Base-by-base conservation (phyloP, 257 asterid species). In the Knoxia roxburghii region DNA sequence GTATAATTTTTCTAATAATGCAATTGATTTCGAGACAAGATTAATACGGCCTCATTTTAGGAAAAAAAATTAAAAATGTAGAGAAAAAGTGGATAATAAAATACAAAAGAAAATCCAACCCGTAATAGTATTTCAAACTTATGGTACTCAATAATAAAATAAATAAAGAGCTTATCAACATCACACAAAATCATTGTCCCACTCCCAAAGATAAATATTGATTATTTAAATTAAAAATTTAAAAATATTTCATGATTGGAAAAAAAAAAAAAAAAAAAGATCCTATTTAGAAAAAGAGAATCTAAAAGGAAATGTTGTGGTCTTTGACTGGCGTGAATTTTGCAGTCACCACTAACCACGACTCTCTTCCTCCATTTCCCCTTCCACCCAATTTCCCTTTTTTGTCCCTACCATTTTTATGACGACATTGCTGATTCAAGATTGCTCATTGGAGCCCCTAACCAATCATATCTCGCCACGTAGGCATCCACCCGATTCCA, bases 361-460 rank as follows among this genome's bases (percentile, higher is more conserved):
- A 5, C 39, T 56, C 35, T 56, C 33, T 13, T 14, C 61, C 41
- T 9, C 4, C 4, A 3, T 37, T 37, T 68, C 41, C 63, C 51
- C 24, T 57, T 59, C 61, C 50, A n/a, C 49, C 52, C 66, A 21
- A 15, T 61, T 24, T 23, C 76, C 50, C 56, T 21, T 6, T 75
- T 72, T 68, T 72, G 81, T 74, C 88, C 50, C 7, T 4, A 27
- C 35, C 29, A 41, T 21, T 29, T 17, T 68, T 75, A 73, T 81
- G 96, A 88, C 94, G 85, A 23, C 61, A 68, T 79, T 33, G 88
- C 86, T 80, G 89, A 83, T 65, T 4, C 58, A 10, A 72, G 46
- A 67, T 20, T 59, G 23, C 50, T 29, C 37, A 46, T 18, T 66
- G 24, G 46, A 7, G 17, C 65, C 18, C 0, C 4, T 0, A 27